Evolutionary conservation across 2,329 filamentous ascomycete genomes (phyloP).

Genomic region (Aspergillus sp.): DNA sequence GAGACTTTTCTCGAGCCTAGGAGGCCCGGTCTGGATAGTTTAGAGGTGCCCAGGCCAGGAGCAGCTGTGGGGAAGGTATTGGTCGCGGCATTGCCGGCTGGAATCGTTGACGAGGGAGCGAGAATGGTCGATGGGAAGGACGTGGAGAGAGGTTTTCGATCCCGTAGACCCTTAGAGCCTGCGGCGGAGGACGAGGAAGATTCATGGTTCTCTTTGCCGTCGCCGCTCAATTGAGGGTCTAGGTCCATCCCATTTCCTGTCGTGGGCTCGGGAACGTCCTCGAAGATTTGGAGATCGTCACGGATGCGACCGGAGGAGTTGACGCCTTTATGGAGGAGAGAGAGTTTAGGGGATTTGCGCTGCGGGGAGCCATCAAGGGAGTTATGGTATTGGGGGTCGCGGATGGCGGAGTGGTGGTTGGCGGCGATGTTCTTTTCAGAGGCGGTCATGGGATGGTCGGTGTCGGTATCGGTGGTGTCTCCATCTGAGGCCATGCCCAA

Average conservation of each 20-base stretch:
- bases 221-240: conserved; percentile 17
- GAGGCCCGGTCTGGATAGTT: conserved; percentile 18
- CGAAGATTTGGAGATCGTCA: conserved; percentile 33
- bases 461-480: conserved; percentile 20
- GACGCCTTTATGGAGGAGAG: conserved; percentile 21
- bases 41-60: not conserved
- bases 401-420: conserved; percentile 21
- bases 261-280: conserved; percentile 25
- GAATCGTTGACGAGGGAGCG: conserved; percentile 1
- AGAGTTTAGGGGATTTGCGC: conserved; percentile 38
- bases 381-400: not conserved
- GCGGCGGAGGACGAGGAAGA: not conserved
- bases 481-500: not conserved
- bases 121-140: conserved; percentile 2
- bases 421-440: conserved; percentile 45
- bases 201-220: conserved; percentile 26
- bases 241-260: not conserved
- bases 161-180: conserved; percentile 13
- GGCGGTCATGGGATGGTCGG: conserved; percentile 28
- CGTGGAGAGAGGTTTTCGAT: not conserved
- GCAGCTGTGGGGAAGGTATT: not conserved
- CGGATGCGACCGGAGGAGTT: conserved; percentile 25
- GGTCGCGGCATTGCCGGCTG: not conserved
- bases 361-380: conserved; percentile 21
- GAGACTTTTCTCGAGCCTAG: conserved; percentile 24